Percentiles rank a stretch among this genome's conserved stretches.
Conservation (phyloP, 805 yeast species). For the Ogataea pilisensis region DNA sequence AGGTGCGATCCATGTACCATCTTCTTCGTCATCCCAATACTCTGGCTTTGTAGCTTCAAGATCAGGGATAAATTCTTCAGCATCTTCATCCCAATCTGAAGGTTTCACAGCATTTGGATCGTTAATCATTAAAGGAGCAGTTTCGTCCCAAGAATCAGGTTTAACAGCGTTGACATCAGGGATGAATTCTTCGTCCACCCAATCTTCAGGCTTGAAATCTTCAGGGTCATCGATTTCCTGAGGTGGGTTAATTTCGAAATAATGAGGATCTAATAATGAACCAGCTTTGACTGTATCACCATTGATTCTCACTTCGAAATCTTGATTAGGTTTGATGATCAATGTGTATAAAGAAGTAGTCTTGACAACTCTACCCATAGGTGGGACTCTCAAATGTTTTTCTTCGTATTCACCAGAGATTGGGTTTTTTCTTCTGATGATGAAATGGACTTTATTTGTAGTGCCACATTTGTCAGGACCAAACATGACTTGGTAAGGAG, state of each 20-base stretch:
- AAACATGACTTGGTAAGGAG: slow-evolving; percentile 85
- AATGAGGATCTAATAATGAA: slow-evolving; percentile 49
- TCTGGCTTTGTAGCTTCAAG: slow-evolving; percentile 66
- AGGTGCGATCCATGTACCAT: slow-evolving; percentile 81
- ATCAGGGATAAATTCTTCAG: slow-evolving; percentile 55
- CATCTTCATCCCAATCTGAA: slow-evolving; percentile 72
- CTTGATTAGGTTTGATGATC: slow-evolving; percentile 58
- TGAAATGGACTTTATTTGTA: slow-evolving; percentile 75
- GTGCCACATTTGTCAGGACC: slow-evolving; percentile 92
- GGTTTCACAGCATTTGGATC: slow-evolving; percentile 72
- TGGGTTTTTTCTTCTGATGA: slow-evolving; percentile 57
- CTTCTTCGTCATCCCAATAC: slow-evolving; percentile 87
- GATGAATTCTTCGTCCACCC: slow-evolving; percentile 70
- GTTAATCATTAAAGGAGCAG: slow-evolving; percentile 55
- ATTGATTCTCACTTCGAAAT: slow-evolving; percentile 76
- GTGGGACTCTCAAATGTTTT: slow-evolving; percentile 64
- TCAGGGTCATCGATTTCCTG: slow-evolving; percentile 50
- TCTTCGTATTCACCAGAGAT: slow-evolving; percentile 56
- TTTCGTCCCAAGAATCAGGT: slow-evolving; percentile 85
- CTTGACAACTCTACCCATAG: slow-evolving; percentile 56
- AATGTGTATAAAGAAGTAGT: slow-evolving; percentile 72
- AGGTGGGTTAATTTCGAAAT: slow-evolving; percentile 65
- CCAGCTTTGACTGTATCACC: slow-evolving; percentile 75
- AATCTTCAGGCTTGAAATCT: slow-evolving; percentile 68
- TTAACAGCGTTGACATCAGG: slow-evolving; percentile 65